Conservation (phyloP, 441 rosid genomes). For the Raphanus hybrid region DNA sequence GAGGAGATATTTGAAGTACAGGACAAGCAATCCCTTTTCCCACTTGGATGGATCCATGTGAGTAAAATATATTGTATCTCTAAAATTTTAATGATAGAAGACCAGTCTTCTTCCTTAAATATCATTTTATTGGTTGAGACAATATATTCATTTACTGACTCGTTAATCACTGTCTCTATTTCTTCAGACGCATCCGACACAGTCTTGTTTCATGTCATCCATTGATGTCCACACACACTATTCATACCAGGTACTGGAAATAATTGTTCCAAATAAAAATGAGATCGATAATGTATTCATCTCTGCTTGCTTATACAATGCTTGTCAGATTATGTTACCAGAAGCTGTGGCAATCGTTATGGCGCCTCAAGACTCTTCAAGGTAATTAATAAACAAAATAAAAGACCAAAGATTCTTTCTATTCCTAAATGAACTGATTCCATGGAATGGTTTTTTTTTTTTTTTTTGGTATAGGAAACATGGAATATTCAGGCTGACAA, state of each 20-base stretch:
- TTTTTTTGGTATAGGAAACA: slow-evolving; percentile 54
- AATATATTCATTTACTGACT: slow-evolving; percentile 6
- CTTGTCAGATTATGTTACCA: slow-evolving; percentile 87
- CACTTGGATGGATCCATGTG: slow-evolving; percentile 99
- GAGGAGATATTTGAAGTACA: slow-evolving; percentile 99
- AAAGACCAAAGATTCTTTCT: neutral
- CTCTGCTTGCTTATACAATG: neutral
- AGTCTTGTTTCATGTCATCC: slow-evolving; percentile 99
- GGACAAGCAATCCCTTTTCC: slow-evolving; percentile 89
- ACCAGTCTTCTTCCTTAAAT: neutral
- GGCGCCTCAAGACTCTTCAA: slow-evolving; percentile 88
- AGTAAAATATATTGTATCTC: slow-evolving; percentile 35
- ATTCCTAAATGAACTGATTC: neutral
- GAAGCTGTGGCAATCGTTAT: slow-evolving; percentile 97
- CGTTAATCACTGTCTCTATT: slow-evolving; percentile 29
- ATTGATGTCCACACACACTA: slow-evolving; percentile 97
- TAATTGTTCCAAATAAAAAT: neutral
- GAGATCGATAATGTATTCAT: too few species aligned
- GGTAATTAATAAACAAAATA: slow-evolving; percentile 54
- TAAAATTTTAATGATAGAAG: neutral
- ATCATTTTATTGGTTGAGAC: neutral
- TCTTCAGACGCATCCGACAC: slow-evolving; percentile 97
- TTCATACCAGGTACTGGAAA: slow-evolving; percentile 79
- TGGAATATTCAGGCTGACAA: slow-evolving; percentile 89
- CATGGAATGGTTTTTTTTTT: neutral